Base-by-base conservation (phyloP, 306 rosid genomes). In the Adenanthera pavonina region DNA sequence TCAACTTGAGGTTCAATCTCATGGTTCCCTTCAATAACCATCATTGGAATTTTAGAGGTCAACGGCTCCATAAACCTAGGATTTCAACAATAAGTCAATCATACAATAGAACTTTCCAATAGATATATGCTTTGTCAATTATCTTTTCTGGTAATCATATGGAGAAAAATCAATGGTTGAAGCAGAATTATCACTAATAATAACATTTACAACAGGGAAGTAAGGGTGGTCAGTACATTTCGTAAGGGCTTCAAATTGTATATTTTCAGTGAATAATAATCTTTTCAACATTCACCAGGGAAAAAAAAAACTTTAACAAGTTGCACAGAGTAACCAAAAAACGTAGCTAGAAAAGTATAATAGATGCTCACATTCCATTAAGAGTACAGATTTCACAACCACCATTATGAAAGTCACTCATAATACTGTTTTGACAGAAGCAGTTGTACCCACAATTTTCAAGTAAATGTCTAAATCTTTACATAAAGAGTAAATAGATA, bases 11-110 rank as follows among this genome's bases (percentile, higher is more conserved):
- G 97, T 83, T 94, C 97, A 86, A 92, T 94, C 88, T 94, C 98
- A 82, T 94, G 98, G 86, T 94, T 94, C 76, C 98, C 98, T 83
- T 92, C 97, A 75, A 92, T 86, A 80, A 92, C 97, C 97, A 92
- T 94, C 94, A 94, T 87, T 0, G 98, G 97, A 82, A 91, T 56
- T 87, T 79, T 68, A 38, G 97, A 92, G 53, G 83, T 91, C 81
- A 94, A 86, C 44, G 92, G 91, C 88, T 92, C 91, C 97, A 95
- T 95, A 85, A 91, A 92, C 90, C 97, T 95, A 85, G 72, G 54
- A 41, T 77, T 71, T 69, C 84, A 80, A 52, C 46, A 77, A 56
- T 15, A 49, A 48, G 47, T 35, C 12, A 54, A 65, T 44, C 70
- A 80, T 71, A 57, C 10, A 65, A 16, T 69, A 53, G 30, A 40